Evolutionary conservation across 2,329 filamentous ascomycete species (phyloP), one percentile per base, ranked within the genome.

Genomic region (Pseudogymnoascus sp.): DNA sequence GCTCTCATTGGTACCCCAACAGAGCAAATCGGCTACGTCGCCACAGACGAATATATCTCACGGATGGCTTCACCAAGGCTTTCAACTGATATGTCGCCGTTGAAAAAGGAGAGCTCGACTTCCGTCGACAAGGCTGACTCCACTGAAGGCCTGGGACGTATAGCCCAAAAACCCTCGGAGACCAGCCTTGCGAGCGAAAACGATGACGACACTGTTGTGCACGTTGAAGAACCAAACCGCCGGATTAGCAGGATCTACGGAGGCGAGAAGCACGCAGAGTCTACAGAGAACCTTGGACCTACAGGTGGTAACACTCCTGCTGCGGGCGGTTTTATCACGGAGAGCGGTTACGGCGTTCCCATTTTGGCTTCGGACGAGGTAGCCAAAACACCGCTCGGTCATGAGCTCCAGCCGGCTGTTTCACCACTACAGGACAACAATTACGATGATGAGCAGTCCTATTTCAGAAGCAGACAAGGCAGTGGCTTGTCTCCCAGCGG

Each of bases 291-390:
- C 62, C 76, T 82, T 64, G 79, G 79, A 36, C 75, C 76, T 2
- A 71, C 77, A 66, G 77, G 76, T 43, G 77, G 77, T 8, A 76
- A 76, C 7, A 73, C 75, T 37, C 75, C 77, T 39, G 76, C 79
- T 64, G 67, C 69, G 2, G 80, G 79, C 11, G 79, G 78, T 5
- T 83, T 81, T 64, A 78, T 82, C 45, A 83, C 84, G 16, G 85
- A 89, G 34, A 79, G 82, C 63, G 83, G 83, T 16, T 88, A 90
- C 72, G 83, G 84, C 39, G 86, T 87, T 28, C 93, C 93, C 0
- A 96, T 99, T 68, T 79, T 99, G 61, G 95, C 95, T 6, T 83
- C 90, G 1, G 95, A 98, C 72, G 92, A 98, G 76, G 82, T 96
- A 31, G 83, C 86, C 65, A 93, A 93, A 75, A 85, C 90, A 63